phyloP scores from a whole-genome alignment of 1,139 yeast genomes.

The Suhomyces chickasaworum region DNA sequence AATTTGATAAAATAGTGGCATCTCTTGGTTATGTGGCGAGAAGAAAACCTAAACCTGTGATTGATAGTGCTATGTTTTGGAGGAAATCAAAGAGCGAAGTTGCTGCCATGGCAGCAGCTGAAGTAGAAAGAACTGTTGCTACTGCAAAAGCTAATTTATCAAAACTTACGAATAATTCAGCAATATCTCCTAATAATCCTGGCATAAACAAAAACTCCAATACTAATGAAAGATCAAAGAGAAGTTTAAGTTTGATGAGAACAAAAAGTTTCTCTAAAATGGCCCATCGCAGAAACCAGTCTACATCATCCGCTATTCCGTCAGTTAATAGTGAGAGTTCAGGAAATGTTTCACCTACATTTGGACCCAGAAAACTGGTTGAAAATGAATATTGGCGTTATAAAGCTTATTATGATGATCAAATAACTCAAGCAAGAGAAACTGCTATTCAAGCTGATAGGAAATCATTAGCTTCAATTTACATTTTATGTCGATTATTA shows the following conservation, averaged over 20 bases:
- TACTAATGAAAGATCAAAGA: conserved; percentile 28
- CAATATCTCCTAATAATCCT: conserved; percentile 17
- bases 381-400: conserved; percentile 24
- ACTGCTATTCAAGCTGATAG: conserved; percentile 84
- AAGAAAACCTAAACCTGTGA: conserved; percentile 90
- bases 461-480: conserved; percentile 83
- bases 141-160: conserved; percentile 16
- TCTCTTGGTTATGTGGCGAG: conserved; percentile 90
- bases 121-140: conserved; percentile 47
- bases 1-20: conserved; percentile 80
- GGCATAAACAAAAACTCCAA: conserved; percentile 22
- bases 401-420: conserved; percentile 35
- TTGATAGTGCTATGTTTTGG: conserved; percentile 99
- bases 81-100: conserved; percentile 86
- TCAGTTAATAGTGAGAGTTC: background rate
- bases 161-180: conserved; percentile 5
- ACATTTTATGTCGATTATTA: conserved; percentile 87
- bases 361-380: conserved; percentile 5
- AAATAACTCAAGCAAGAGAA: conserved; percentile 60
- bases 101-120: conserved; percentile 72
- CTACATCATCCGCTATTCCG: conserved; percentile 29
- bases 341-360: background rate
- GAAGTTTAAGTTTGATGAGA: conserved; percentile 47
- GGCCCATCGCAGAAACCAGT: conserved; percentile 43
- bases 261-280: conserved; percentile 42